Conservation (phyloP, 495 filamentous ascomycete species). For the Parathielavia appendiculata region DNA sequence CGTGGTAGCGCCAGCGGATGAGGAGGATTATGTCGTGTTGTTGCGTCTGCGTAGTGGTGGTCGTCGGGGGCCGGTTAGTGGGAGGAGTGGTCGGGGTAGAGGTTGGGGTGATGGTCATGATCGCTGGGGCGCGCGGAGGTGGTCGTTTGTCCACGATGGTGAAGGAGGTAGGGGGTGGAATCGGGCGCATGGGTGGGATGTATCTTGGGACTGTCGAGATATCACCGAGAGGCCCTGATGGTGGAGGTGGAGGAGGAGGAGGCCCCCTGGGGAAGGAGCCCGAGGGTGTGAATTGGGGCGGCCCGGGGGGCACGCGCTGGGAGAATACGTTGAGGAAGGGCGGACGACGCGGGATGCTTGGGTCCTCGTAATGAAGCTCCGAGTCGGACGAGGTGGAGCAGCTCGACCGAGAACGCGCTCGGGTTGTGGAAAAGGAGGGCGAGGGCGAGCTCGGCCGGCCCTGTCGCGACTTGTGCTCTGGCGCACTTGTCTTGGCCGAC, state of each 20-base stretch:
- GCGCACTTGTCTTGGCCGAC: background rate
- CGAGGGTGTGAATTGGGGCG: background rate
- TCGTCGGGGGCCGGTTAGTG: background rate
- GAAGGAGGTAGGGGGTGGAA: background rate
- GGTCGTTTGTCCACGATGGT: background rate
- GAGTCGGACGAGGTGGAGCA: conserved; percentile 8
- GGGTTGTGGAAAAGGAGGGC: conserved; percentile 15
- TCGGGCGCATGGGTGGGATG: background rate
- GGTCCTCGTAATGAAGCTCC: background rate
- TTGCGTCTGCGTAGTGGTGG: background rate
- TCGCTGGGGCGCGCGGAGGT: background rate
- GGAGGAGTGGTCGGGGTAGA: background rate
- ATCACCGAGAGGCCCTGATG: too few species aligned
- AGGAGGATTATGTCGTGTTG: conserved; percentile 25
- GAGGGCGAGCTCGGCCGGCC: conserved; percentile 23
- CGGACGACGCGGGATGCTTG: background rate
- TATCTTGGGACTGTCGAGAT: too few species aligned
- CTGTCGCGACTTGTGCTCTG: conserved; percentile 13
- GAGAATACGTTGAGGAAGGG: conserved; percentile 1
- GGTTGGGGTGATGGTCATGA: background rate
- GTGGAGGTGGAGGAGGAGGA: background rate
- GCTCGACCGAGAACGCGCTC: conserved; percentile 26
- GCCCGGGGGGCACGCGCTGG: background rate
- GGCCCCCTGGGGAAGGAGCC: background rate
- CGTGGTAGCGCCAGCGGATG: conserved; percentile 31